Conservation (phyloP, 2,329 filamentous ascomycete genomes). For the Chrysoporthe puriensis region DNA sequence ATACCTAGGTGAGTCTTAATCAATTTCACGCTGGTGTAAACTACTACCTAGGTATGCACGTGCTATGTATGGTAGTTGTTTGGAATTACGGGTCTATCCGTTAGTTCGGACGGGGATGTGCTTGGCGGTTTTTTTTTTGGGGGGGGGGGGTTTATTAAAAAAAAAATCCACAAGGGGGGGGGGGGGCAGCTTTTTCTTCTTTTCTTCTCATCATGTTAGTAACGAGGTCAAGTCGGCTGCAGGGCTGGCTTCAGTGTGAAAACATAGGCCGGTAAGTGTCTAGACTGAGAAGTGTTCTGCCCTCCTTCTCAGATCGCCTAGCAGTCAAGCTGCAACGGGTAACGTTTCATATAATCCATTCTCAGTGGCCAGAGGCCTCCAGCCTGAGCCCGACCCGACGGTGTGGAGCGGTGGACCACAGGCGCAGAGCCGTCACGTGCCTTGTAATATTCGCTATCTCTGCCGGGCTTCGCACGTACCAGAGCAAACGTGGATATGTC, state of each 20-base stretch:
- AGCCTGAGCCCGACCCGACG: not conserved
- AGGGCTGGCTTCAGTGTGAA: not conserved
- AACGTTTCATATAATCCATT: not conserved
- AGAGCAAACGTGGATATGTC: not conserved
- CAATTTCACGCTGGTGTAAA: not conserved
- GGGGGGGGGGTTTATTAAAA: no score
- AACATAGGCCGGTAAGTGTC: not conserved
- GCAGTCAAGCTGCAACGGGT: not conserved
- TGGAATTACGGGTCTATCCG: constrained; percentile 1
- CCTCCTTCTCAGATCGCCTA: no score
- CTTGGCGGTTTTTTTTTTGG: not conserved
- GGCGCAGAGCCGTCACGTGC: not conserved
- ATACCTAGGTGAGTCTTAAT: not conserved
- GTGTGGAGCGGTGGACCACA: not conserved
- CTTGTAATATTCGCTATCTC: not conserved
- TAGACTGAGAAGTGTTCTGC: no score
- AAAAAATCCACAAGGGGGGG: no score
- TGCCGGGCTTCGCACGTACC: not conserved
- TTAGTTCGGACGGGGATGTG: not conserved
- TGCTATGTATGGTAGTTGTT: not conserved
- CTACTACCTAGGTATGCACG: not conserved
- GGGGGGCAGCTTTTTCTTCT: no score
- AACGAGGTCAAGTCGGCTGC: not conserved
- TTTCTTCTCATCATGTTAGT: no score
- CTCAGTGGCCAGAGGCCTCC: not conserved